phyloP scores from a whole-genome alignment of 208 protist species.

The Trichomonas tenax region DNA sequence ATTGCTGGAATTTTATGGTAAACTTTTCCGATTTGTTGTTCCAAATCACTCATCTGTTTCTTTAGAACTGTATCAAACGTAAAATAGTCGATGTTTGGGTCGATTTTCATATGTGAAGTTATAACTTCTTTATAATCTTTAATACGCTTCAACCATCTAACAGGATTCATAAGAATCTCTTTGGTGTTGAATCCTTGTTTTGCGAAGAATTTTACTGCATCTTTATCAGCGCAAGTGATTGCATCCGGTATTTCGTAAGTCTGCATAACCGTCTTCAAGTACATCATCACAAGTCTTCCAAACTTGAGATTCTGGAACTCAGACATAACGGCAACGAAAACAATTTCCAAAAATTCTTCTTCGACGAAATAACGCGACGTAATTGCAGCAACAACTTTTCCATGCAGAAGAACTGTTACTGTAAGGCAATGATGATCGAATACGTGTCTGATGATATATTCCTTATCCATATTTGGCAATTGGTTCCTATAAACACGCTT shows the following conservation, averaged over 20 bases:
- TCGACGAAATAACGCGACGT: constrained; percentile 50
- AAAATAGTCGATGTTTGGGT: constrained; percentile 51
- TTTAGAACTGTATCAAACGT: constrained; percentile 41
- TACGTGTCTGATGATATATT: constrained; percentile 60
- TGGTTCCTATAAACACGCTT: constrained; percentile 63
- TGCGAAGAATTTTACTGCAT: constrained; percentile 65
- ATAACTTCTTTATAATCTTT: constrained; percentile 67
- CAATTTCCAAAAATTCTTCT: constrained; percentile 60
- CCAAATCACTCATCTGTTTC: constrained; percentile 34
- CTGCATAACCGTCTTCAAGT: constrained; percentile 50
- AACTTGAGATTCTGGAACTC: constrained; percentile 54
- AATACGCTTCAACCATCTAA: constrained; percentile 57
- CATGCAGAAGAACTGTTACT: not conserved
- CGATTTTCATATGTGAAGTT: constrained; percentile 57
- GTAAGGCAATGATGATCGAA: constrained; percentile 39
- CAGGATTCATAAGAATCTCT: constrained; percentile 35
- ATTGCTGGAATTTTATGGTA: not conserved
- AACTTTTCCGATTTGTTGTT: not conserved
- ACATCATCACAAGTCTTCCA: constrained; percentile 54
- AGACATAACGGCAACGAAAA: constrained; percentile 59
- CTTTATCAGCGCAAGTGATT: constrained; percentile 70
- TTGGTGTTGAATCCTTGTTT: constrained; percentile 53
- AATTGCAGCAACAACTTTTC: constrained; percentile 57
- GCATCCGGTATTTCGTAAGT: constrained; percentile 46
- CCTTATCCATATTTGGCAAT: constrained; percentile 61